Evolutionary conservation across 1,284 basidiomycete species (phyloP), one percentile per base, ranked within the genome.

Genomic region (Apiotrichum sp.): DNA sequence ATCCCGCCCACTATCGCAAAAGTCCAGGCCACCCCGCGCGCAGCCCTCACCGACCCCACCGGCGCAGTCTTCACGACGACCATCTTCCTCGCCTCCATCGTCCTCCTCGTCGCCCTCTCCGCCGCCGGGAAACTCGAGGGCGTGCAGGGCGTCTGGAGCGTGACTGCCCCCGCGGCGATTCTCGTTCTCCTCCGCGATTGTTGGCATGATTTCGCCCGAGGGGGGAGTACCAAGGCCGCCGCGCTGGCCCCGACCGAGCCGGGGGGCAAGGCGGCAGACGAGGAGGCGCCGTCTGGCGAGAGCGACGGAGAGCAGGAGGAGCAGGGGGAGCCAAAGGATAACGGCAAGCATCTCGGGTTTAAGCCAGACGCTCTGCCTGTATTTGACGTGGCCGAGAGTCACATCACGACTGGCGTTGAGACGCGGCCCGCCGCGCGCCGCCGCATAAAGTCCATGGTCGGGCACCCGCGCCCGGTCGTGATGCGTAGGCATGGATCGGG

Each of bases 121-220:
- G 74, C 82, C 0, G 74, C 78, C 33, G 79, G 74, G 44, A 73
- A 69, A 67, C 73, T 77, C 16, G 79, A 80, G 54, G 78, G 81
- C 52, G 90, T 88, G 6, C 88, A 88, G 83, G 83, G 84, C 6
- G 75, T 83, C 3, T 82, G 79, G 74, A 70, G 67, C 4, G 86
- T 98, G 47, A 89, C 86, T 1, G 80, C 91, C n/a, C 93, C 95
- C 0, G 92, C 93, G 36, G 93, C 92, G 0, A 71, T 82, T 1
- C 71, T 83, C 51, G 89, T 90, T 69, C 80, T 90, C 44, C 50
- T 82, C 2, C 83, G 86, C 48, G 89, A 93, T 67, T 64, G 86
- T 2, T 82, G 82, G 80, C 83, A 86, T 66, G 80, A 85, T 62
- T 14, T 13, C 14, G 41, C 38, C 14, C 42, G 38, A 33, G 36